phyloP scores from a whole-genome alignment of 116 monocot species.

The Cymodocea nodosa region DNA sequence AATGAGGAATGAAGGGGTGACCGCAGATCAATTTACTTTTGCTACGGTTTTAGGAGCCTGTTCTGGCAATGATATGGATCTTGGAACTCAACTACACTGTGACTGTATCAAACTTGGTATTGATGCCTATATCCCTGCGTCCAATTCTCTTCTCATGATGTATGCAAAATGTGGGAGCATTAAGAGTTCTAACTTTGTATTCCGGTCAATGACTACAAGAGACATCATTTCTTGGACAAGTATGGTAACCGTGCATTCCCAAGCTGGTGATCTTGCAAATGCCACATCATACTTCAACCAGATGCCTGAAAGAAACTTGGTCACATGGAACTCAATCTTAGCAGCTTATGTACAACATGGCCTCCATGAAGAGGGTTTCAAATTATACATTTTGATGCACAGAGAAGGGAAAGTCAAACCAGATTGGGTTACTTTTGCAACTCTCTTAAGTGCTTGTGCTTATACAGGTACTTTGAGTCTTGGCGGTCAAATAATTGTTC shows the following conservation, averaged over 20 bases:
- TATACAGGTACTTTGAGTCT: constrained; percentile 39
- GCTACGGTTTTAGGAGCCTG: constrained; percentile 61
- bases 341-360: constrained; percentile 48
- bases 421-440: constrained; percentile 74
- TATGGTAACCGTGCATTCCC: constrained; percentile 81
- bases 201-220: constrained; percentile 46
- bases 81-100: constrained; percentile 60
- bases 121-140: constrained; percentile 39
- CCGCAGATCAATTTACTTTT: constrained; percentile 51
- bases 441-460: constrained; percentile 61
- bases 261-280: constrained; percentile 33
- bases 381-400: constrained; percentile 51
- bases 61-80: constrained; percentile 27
- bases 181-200: constrained; percentile 39
- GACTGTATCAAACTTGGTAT: constrained; percentile 40
- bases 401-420: constrained; percentile 51
- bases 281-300: constrained; percentile 48
- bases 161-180: constrained; percentile 63
- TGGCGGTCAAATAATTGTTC: constrained; percentile 54
- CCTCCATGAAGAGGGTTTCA: constrained; percentile 46
- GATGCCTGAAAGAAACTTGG: constrained; percentile 53
- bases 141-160: constrained; percentile 66
- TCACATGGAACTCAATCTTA: constrained; percentile 74
- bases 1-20: constrained; percentile 42
- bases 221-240: constrained; percentile 86